Percentiles rank a stretch among this genome's conserved stretches.
Conservation (phyloP, 495 filamentous ascomycete genomes). For the Daldinia concentrica region DNA sequence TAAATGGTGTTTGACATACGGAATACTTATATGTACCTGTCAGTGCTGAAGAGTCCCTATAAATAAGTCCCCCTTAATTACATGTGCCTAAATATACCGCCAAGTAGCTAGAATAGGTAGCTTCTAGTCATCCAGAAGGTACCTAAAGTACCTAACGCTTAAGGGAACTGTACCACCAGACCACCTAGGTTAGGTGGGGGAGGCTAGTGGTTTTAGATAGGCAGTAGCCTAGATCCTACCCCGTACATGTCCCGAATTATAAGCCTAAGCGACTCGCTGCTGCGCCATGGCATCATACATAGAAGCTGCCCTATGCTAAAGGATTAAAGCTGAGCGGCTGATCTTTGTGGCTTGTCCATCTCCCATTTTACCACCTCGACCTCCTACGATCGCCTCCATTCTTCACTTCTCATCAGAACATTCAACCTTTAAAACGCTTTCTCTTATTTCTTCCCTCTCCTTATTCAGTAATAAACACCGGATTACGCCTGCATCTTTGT, state of each 20-base stretch:
- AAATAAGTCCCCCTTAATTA: conserved; percentile 10
- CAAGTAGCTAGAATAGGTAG: neutral
- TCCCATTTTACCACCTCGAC: conserved; percentile 21
- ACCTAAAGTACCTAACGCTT: conserved; percentile 3
- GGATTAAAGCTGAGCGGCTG: conserved; percentile 34
- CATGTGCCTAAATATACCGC: neutral
- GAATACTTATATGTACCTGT: neutral
- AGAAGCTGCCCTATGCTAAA: conserved; percentile 6
- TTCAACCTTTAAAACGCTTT: conserved; percentile 10
- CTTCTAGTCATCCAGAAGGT: conserved; percentile 2
- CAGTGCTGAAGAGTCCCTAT: neutral
- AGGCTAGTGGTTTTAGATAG: conserved; percentile 5
- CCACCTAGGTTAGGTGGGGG: conserved; percentile 16
- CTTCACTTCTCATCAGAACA: conserved; percentile 11
- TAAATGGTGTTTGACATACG: neutral
- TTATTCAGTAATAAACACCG: conserved; percentile 13
- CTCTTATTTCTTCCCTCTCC: conserved; percentile 14
- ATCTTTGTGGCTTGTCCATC: conserved; percentile 37
- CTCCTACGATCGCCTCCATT: conserved; percentile 13
- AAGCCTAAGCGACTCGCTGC: conserved; percentile 10
- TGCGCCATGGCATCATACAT: conserved; percentile 33
- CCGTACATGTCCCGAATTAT: conserved; percentile 9
- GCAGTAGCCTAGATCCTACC: conserved; percentile 17
- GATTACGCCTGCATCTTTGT: conserved; percentile 9
- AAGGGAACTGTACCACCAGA: conserved; percentile 2